These are phyloP conservation scores for Fusarium tupiense DNA, from an alignment of 2,329 filamentous ascomycete species.

Conservation along the genomic window DNA sequence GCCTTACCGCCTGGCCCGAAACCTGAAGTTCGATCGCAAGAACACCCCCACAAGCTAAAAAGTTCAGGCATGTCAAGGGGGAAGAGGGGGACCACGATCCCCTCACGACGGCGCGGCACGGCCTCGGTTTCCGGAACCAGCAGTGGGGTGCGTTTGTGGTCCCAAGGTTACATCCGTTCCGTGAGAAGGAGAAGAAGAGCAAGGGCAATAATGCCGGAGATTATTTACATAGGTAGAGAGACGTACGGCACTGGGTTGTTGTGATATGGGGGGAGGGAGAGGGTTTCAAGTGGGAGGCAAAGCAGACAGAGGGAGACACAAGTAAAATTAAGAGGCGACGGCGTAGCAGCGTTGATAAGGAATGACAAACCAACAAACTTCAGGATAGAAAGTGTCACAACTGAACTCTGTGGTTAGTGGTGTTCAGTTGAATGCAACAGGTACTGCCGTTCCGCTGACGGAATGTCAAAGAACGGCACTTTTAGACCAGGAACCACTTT, in stretches of 20 bases:
- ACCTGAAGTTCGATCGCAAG: neutral
- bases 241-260: neutral
- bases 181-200: neutral
- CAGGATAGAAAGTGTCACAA: neutral
- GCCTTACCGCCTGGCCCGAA: conserved; percentile 7
- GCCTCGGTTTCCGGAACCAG: conserved; percentile 38
- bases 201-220: conserved; percentile 34
- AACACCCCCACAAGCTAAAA: neutral
- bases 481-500: conserved; percentile 30
- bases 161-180: conserved; percentile 22
- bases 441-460: conserved; percentile 23
- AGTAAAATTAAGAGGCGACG: neutral
- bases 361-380: neutral
- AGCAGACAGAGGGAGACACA: neutral
- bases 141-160: conserved; percentile 38
- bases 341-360: conserved; percentile 1
- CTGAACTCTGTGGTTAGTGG: conserved; percentile 2
- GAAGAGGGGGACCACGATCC: neutral
- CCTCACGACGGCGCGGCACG: conserved; percentile 18
- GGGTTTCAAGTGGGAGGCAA: neutral
- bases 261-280: neutral
- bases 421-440: conserved; percentile 1
- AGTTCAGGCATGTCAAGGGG: conserved; percentile 4
- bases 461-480: conserved; percentile 21
- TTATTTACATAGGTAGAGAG: conserved; percentile 12